Conservation (phyloP, 305 asterid species). For the Rubia occidens region DNA sequence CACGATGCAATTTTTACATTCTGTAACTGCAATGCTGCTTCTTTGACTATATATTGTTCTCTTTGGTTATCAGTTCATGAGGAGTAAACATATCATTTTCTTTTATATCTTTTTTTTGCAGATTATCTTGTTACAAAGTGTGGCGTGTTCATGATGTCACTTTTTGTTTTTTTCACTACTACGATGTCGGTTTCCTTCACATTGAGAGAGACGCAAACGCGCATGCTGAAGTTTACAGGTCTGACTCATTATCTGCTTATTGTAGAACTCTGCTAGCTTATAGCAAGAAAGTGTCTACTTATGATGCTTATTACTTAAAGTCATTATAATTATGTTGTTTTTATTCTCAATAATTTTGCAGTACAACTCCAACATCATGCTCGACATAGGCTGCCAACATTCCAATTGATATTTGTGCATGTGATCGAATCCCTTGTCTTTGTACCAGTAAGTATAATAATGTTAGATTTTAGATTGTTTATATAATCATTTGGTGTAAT, state of each 20-base stretch:
- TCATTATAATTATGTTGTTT: not conserved
- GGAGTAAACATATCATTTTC: too few relatives aligned
- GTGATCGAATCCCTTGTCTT: slow-evolving; percentile 96
- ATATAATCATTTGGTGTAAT: slow-evolving; percentile 9
- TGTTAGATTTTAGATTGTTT: slow-evolving; percentile 12
- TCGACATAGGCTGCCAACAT: slow-evolving; percentile 95
- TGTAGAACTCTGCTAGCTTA: not conserved
- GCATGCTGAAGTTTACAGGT: slow-evolving; percentile 99
- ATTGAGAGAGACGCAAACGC: slow-evolving; percentile 97
- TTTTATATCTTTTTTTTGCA: slow-evolving; percentile 30
- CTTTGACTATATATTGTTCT: too few relatives aligned
- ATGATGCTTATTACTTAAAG: not conserved
- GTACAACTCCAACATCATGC: slow-evolving; percentile 99
- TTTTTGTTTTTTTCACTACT: slow-evolving; percentile 97
- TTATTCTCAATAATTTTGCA: slow-evolving; percentile 27
- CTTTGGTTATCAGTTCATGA: too few relatives aligned
- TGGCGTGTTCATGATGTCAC: slow-evolving; percentile 97
- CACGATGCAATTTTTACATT: too few relatives aligned
- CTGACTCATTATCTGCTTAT: slow-evolving; percentile 8
- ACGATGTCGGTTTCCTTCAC: slow-evolving; percentile 99
- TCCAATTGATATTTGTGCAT: slow-evolving; percentile 95
- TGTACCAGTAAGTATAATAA: slow-evolving; percentile 65
- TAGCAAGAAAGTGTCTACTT: not conserved
- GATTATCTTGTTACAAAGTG: slow-evolving; percentile 94
- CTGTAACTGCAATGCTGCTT: too few relatives aligned